These are phyloP conservation scores for Liquidambar formosana DNA, from an alignment of 164 flowering plant genomes.

Conservation along the genomic window DNA sequence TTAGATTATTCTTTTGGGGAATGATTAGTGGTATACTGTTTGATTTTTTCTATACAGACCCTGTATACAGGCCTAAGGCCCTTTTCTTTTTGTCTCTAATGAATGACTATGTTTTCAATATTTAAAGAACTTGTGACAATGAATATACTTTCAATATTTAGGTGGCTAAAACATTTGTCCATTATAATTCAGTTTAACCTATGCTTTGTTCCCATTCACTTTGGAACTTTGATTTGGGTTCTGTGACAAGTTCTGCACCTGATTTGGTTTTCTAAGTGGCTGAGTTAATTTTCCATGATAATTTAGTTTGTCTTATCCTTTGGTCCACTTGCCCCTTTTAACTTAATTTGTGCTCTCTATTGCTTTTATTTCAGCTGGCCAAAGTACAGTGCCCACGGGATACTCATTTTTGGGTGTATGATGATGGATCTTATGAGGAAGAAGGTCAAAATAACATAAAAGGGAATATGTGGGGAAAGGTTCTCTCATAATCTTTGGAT, in stretches of 20 bases:
- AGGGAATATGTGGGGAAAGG: slow-evolving; percentile 98
- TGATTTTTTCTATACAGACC: too few species aligned
- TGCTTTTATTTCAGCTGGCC: slow-evolving; percentile 59
- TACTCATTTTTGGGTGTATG: slow-evolving; percentile 99
- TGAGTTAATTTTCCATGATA: slow-evolving; percentile 7
- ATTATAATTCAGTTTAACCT: too few species aligned
- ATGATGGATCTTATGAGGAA: slow-evolving; percentile 97
- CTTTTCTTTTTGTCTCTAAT: too few species aligned
- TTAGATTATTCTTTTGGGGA: too few species aligned
- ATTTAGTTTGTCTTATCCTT: background rate
- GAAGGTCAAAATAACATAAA: slow-evolving; percentile 96
- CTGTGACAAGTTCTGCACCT: background rate
- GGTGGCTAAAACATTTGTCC: too few species aligned
- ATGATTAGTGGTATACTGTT: too few species aligned
- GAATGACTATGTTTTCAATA: too few species aligned
- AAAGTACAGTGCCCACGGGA: slow-evolving; percentile 96
- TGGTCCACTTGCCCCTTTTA: background rate
- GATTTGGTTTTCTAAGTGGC: slow-evolving; percentile 31
- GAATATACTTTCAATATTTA: too few species aligned
- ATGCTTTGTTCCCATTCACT: too few species aligned
- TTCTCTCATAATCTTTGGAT: slow-evolving; percentile 19
- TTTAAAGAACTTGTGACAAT: too few species aligned
- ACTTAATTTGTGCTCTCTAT: background rate
- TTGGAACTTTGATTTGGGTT: background rate
- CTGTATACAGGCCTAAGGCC: too few species aligned